These are phyloP conservation scores for Podospora conica DNA, from an alignment of 495 filamentous ascomycete species.

Conservation along the genomic window DNA sequence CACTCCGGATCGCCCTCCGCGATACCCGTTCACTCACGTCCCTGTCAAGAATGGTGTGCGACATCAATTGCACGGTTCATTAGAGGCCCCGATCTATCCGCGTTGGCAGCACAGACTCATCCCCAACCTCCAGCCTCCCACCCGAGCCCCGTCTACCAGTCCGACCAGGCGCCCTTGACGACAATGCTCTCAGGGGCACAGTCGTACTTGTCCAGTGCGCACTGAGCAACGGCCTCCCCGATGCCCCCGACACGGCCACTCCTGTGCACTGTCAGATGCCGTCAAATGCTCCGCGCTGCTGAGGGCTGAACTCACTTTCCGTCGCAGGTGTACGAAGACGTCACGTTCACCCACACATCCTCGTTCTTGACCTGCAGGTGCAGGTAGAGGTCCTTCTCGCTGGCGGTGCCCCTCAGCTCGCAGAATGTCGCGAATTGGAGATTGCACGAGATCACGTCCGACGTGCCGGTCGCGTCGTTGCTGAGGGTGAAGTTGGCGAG, in stretches of 20 bases:
- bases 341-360: conserved; percentile 10
- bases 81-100: not conserved
- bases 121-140: not conserved
- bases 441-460: conserved; percentile 1
- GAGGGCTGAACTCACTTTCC: conserved; percentile 4
- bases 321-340: conserved; percentile 4
- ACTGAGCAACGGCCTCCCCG: not conserved
- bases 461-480: not conserved
- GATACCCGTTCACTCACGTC: not conserved
- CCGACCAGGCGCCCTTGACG: not conserved
- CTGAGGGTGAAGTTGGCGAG: conserved; percentile 5
- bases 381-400: conserved; percentile 7
- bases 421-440: conserved; percentile 8
- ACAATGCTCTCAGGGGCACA: conserved; percentile 4
- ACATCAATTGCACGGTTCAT: not conserved
- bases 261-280: not conserved
- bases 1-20: not conserved
- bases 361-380: conserved; percentile 7
- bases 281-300: not conserved
- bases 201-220: conserved; percentile 5
- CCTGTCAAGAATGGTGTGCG: too few species aligned
- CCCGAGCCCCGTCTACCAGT: not conserved
- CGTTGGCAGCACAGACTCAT: not conserved
- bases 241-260: conserved; percentile 3
- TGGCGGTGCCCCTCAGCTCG: conserved; percentile 3